phyloP scores from a whole-genome alignment of 2,329 filamentous ascomycete species.

The Mycogone perniciosa region DNA sequence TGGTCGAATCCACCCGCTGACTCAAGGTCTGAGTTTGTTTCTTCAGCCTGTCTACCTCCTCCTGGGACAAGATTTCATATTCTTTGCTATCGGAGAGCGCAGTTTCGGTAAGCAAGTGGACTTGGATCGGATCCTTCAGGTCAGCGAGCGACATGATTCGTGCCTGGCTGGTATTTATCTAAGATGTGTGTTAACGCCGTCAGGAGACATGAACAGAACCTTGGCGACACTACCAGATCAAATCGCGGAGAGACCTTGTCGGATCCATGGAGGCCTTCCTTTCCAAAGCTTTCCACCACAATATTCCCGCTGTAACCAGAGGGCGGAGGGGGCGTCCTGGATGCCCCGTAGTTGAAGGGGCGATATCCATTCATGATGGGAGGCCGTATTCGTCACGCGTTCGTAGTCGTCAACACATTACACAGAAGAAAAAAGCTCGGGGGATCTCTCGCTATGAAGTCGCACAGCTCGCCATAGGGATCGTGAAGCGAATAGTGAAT shows the following conservation, averaged over 20 bases:
- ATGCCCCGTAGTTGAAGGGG: slow-evolving; percentile 30
- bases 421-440: not conserved
- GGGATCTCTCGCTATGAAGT: not conserved
- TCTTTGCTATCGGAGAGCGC: slow-evolving; percentile 81
- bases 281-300: slow-evolving; percentile 47
- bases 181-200: slow-evolving; percentile 13
- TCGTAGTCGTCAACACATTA: slow-evolving; percentile 20
- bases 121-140: slow-evolving; percentile 67
- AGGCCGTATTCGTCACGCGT: slow-evolving; percentile 13
- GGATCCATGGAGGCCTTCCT: slow-evolving; percentile 39
- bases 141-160: slow-evolving; percentile 54
- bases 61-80: slow-evolving; percentile 80
- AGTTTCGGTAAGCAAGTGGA: slow-evolving; percentile 90
- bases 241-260: slow-evolving; percentile 42
- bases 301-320: slow-evolving; percentile 45
- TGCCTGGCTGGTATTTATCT: slow-evolving; percentile 46
- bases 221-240: slow-evolving; percentile 46
- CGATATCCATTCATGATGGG: slow-evolving; percentile 36
- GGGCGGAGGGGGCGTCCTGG: slow-evolving; percentile 27
- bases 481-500: not conserved
- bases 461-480: not conserved
- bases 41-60: slow-evolving; percentile 88
- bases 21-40: slow-evolving; percentile 70
- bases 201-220: not conserved
- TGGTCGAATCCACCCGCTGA: slow-evolving; percentile 73